Evolutionary conservation across 2,329 filamentous ascomycete species (phyloP).

Genomic region (Colletotrichum kahawae): DNA sequence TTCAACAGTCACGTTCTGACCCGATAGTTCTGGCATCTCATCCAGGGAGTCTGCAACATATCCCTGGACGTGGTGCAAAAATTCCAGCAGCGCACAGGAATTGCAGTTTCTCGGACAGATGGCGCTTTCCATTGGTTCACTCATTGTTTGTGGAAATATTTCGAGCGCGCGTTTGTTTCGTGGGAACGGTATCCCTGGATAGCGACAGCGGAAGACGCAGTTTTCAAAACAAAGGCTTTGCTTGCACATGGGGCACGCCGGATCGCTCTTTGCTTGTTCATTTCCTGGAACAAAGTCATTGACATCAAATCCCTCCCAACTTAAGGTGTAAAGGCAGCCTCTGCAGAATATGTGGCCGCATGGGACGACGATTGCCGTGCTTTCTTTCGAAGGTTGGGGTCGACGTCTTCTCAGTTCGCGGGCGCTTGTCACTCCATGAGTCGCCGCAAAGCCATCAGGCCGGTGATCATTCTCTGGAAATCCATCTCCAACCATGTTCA

Average conservation of each 20-base stretch:
- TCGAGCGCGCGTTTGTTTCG: not conserved
- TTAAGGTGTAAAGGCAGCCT: not conserved
- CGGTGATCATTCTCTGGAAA: not conserved
- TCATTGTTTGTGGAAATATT: not conserved
- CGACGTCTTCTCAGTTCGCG: not conserved
- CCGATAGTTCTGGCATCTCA: not conserved
- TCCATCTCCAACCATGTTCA: not conserved
- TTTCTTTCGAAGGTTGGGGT: not conserved
- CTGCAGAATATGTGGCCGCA: slow-evolving; percentile 8
- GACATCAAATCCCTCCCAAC: not conserved
- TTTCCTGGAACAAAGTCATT: not conserved
- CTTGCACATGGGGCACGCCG: not conserved
- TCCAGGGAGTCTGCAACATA: not conserved
- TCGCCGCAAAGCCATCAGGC: not conserved
- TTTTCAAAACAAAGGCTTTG: not conserved
- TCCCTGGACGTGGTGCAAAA: not conserved
- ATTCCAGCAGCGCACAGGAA: not conserved
- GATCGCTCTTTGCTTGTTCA: not conserved
- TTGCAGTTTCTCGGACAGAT: not conserved
- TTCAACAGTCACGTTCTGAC: not conserved
- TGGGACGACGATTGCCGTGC: not conserved
- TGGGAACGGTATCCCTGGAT: not conserved
- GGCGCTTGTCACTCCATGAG: not conserved
- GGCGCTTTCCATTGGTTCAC: not conserved
- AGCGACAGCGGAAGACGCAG: not conserved